These are phyloP conservation scores for Xylariaceae sp. DNA, from an alignment of 2,329 filamentous ascomycete genomes.

Conservation along the genomic window DNA sequence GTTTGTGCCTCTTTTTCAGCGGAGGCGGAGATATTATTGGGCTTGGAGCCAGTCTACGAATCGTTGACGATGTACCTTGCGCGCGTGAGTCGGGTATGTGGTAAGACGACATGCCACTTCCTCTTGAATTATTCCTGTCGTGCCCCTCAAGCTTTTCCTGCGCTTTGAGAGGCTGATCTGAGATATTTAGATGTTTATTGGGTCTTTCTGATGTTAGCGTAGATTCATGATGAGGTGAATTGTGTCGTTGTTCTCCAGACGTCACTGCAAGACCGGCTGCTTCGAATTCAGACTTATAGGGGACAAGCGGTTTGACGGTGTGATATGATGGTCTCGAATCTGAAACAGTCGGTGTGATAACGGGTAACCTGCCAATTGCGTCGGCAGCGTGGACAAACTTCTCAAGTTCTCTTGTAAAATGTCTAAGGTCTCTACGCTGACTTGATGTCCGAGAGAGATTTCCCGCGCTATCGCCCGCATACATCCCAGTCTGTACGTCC, in stretches of 20 bases:
- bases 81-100: conserved; percentile 15
- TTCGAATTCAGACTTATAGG: conserved; percentile 50
- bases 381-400: conserved; percentile 38
- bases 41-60: no score
- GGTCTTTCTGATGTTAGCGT: conserved; percentile 6
- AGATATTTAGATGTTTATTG: neutral
- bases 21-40: neutral
- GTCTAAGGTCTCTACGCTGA: conserved; percentile 39
- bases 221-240: conserved; percentile 16
- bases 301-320: conserved; percentile 51
- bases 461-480: conserved; percentile 7
- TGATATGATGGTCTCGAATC: conserved; percentile 42
- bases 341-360: conserved; percentile 38
- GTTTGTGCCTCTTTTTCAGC: conserved; percentile 12
- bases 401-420: conserved; percentile 39
- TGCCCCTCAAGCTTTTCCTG: conserved; percentile 16
- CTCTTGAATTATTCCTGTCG: conserved; percentile 10
- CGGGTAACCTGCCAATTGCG: conserved; percentile 34
- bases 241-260: conserved; percentile 41
- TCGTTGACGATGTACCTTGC: no score
- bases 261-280: conserved; percentile 55
- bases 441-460: conserved; percentile 41
- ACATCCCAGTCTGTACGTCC: neutral
- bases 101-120: conserved; percentile 9
- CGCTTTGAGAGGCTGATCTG: neutral